Percentiles rank a stretch among this genome's conserved stretches.
phyloP scores from a whole-genome alignment of 371 early-diverging fungal species.

The Mortierella sp. region DNA sequence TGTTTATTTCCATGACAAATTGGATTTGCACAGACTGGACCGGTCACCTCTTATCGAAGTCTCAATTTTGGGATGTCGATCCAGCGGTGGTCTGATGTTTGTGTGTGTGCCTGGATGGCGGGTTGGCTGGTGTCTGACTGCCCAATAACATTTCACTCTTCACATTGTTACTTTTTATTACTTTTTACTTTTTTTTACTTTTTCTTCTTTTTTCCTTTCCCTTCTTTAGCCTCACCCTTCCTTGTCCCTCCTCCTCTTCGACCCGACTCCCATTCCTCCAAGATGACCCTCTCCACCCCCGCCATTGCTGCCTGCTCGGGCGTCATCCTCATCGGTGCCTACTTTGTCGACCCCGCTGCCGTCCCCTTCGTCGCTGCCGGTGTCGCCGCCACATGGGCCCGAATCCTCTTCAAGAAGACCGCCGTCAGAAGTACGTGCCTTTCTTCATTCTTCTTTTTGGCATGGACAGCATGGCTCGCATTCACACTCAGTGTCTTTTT shows the following conservation, averaged over 20 bases:
- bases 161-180: background rate
- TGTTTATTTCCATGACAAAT: conserved; percentile 4
- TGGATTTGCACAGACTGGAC: background rate
- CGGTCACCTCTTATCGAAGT: background rate
- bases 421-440: conserved; percentile 29
- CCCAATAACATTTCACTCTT: too few relatives aligned
- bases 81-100: conserved; percentile 10
- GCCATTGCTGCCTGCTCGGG: conserved; percentile 46
- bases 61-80: background rate
- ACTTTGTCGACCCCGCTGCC: conserved; percentile 36
- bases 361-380: conserved; percentile 45
- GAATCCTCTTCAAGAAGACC: conserved; percentile 29
- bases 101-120: background rate
- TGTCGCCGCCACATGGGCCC: conserved; percentile 51
- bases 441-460: background rate
- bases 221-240: background rate
- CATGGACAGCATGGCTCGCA: background rate
- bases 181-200: background rate
- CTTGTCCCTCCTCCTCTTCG: background rate
- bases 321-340: conserved; percentile 38
- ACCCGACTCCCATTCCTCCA: conserved; percentile 3
- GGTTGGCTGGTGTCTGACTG: too few relatives aligned
- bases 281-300: conserved; percentile 44
- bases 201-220: background rate
- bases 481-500: background rate